Percentiles rank a stretch among this genome's conserved stretches.
Evolutionary conservation across 2,329 filamentous ascomycete genomes (phyloP).

Genomic region (Xylariales sp.): DNA sequence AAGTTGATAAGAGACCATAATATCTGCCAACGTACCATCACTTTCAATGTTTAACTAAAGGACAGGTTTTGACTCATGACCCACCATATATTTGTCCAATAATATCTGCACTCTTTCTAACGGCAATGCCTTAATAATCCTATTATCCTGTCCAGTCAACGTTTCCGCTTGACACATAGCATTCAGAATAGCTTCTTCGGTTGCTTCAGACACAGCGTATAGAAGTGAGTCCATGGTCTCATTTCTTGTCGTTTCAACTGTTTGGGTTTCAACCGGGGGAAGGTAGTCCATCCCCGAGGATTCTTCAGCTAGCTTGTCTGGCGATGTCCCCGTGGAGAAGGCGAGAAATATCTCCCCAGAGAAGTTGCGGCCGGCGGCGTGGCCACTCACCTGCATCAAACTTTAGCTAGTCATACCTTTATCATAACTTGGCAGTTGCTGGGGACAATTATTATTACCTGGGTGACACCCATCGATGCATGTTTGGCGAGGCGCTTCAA

Average conservation of each 20-base stretch:
- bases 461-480: not conserved
- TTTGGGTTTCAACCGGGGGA: conserved; percentile 5
- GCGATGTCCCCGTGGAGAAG: not conserved
- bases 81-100: conserved; percentile 3
- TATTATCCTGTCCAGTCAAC: not conserved
- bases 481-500: conserved; percentile 4
- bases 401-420: too few species aligned
- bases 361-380: not conserved
- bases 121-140: not conserved
- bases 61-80: too few species aligned
- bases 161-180: conserved; percentile 2
- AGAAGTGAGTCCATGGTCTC: conserved; percentile 2
- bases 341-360: conserved; percentile 6
- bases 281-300: too few species aligned
- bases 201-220: conserved; percentile 4
- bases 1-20: too few species aligned
- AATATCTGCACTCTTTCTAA: not conserved
- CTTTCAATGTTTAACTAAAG: too few species aligned
- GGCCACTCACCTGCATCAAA: not conserved
- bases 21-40: too few species aligned
- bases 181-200: conserved; percentile 6
- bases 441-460: too few species aligned
- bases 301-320: conserved; percentile 3
- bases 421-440: too few species aligned
- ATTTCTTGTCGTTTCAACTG: conserved; percentile 1